phyloP scores from a whole-genome alignment of 768 basidiomycete genomes.

The Trametes gibbosa region DNA sequence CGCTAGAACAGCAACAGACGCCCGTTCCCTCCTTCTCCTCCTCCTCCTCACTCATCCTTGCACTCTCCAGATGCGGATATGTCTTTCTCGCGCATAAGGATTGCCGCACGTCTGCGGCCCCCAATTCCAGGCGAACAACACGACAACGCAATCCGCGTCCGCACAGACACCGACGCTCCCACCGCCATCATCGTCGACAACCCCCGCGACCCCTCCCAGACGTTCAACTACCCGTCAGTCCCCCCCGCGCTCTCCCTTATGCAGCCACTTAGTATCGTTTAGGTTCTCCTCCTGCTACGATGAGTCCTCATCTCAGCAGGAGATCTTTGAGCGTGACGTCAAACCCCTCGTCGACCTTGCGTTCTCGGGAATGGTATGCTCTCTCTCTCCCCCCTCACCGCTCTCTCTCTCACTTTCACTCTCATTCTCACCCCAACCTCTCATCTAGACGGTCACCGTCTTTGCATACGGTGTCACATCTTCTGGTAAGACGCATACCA shows the following conservation, averaged over 20 bases:
- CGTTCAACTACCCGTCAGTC: conserved; percentile 77
- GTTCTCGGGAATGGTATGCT: conserved; percentile 68
- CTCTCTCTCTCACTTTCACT: neutral
- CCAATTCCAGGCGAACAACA: conserved; percentile 58
- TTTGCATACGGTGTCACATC: conserved; percentile 92
- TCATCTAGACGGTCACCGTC: conserved; percentile 70
- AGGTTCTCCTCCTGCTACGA: conserved; percentile 80
- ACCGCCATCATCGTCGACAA: conserved; percentile 64
- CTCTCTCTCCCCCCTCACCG: neutral
- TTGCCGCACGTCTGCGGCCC: conserved; percentile 70
- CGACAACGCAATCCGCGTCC: conserved; percentile 58
- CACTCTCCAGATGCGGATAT: neutral
- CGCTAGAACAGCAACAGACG: too few species aligned
- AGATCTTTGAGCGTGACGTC: conserved; percentile 76
- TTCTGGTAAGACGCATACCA: conserved; percentile 89
- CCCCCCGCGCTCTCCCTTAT: neutral
- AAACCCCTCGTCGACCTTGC: conserved; percentile 76
- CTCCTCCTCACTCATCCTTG: neutral
- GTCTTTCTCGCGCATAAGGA: conserved; percentile 51
- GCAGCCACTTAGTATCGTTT: neutral
- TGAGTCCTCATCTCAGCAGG: conserved; percentile 64
- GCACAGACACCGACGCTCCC: conserved; percentile 28
- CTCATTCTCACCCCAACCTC: neutral
- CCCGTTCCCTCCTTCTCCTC: neutral
- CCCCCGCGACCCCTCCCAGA: conserved; percentile 61